A percentile compares a stretch with the other conserved stretches of the same genome.
Conservation (phyloP, 1,139 yeast genomes). For the Diutina pseudorugosa region DNA sequence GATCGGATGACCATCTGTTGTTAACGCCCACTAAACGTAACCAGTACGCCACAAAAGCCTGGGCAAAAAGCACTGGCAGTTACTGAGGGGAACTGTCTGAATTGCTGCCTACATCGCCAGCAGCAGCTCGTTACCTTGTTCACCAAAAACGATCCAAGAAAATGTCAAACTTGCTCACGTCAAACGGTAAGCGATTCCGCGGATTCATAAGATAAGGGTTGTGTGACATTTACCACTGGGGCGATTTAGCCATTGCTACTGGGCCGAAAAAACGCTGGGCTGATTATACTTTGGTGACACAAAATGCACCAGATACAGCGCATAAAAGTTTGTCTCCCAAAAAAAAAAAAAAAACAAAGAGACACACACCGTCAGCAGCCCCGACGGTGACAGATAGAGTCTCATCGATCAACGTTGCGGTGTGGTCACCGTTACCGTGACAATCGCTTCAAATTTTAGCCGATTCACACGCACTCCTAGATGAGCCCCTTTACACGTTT, state of each 20-base stretch:
- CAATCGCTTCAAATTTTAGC: not conserved
- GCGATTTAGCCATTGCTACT: no score
- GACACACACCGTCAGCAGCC: not conserved
- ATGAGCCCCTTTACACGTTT: no score
- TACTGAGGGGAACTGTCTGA: not conserved
- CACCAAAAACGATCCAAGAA: no score
- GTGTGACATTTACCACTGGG: not conserved
- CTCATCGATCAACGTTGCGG: not conserved
- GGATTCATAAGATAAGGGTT: no score
- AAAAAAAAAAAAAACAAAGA: no score
- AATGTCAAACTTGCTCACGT: no score
- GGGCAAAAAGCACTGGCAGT: not conserved
- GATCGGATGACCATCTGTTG: not conserved
- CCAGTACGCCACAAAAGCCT: not conserved
- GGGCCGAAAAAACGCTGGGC: no score
- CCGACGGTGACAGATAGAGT: not conserved
- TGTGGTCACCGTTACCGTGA: not conserved
- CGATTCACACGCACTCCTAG: not conserved
- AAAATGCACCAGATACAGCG: not conserved
- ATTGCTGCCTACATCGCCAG: not conserved
- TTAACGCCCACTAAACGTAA: not conserved
- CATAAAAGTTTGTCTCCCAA: not conserved
- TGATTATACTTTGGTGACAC: not conserved
- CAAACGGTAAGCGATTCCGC: no score
- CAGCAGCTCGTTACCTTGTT: no score